Evolutionary conservation across 2,329 filamentous ascomycete genomes (phyloP).

Genomic region (Colletotrichum liaoningense): DNA sequence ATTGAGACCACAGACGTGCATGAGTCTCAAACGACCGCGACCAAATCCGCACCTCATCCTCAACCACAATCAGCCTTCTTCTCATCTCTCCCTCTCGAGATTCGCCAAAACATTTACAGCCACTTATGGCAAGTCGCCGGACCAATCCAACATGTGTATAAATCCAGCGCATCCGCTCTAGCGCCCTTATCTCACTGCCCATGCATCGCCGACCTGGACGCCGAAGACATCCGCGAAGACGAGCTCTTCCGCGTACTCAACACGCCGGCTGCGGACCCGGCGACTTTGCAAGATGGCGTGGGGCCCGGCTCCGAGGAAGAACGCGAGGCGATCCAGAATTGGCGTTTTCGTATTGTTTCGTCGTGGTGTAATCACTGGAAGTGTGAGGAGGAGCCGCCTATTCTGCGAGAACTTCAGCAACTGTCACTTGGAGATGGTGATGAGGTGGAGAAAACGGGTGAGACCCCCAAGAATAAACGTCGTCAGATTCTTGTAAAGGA

Average conservation of each 20-base stretch:
- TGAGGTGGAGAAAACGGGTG: neutral
- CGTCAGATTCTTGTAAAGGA: constrained; percentile 16
- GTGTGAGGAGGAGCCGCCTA: constrained; percentile 28
- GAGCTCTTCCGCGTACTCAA: constrained; percentile 17
- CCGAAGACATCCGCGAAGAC: constrained; percentile 24
- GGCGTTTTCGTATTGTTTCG: constrained; percentile 18
- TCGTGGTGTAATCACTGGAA: constrained; percentile 27
- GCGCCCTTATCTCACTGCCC: constrained; percentile 25
- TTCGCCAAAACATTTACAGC: constrained; percentile 26
- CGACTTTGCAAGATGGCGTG: neutral
- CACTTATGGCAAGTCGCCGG: constrained; percentile 24
- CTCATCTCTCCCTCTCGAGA: constrained; percentile 22
- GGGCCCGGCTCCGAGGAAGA: neutral
- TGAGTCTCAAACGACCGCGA: neutral
- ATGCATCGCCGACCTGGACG: constrained; percentile 22
- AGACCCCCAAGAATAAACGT: neutral
- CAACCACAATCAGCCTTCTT: constrained; percentile 26
- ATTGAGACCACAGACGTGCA: neutral
- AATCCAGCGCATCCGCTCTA: constrained; percentile 1
- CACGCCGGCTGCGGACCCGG: neutral
- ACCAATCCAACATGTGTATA: constrained; percentile 27
- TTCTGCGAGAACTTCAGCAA: neutral
- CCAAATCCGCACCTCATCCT: neutral
- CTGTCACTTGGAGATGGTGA: neutral
- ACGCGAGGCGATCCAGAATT: constrained; percentile 16